A percentile compares a stretch with the other conserved stretches of the same genome.
Conservation (phyloP, 148 eudicot genomes). For the Oxyria digyna region DNA sequence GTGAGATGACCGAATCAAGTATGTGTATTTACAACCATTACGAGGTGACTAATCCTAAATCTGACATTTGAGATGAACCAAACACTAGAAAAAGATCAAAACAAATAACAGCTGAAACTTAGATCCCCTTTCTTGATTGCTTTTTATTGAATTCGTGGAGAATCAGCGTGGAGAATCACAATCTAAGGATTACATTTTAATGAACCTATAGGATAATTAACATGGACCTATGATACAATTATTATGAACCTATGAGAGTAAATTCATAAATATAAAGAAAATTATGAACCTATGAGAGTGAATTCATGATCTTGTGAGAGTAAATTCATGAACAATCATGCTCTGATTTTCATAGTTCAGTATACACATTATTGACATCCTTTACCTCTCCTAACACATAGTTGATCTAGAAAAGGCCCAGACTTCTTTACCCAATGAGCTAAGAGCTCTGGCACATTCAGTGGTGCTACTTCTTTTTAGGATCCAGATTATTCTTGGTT, state of each 20-base stretch:
- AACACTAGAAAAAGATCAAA: background rate
- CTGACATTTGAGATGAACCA: background rate
- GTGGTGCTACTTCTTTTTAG: slow-evolving; percentile 93
- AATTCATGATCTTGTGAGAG: too few species aligned
- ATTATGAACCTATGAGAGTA: too few species aligned
- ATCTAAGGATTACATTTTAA: too few species aligned
- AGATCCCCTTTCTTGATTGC: slow-evolving; percentile 32
- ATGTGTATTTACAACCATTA: background rate
- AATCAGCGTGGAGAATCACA: too few species aligned
- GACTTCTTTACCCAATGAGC: slow-evolving; percentile 83
- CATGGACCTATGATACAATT: too few species aligned
- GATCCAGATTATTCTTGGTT: too few species aligned
- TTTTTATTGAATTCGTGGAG: slow-evolving; percentile 43
- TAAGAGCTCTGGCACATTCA: slow-evolving; percentile 78
- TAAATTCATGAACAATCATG: too few species aligned
- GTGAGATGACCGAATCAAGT: background rate
- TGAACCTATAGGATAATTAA: too few species aligned
- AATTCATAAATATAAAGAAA: too few species aligned
- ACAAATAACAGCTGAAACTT: background rate
- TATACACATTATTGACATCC: too few species aligned
- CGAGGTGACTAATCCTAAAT: background rate
- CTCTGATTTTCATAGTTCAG: too few species aligned
- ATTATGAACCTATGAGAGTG: too few species aligned
- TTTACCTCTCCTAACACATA: slow-evolving; percentile 77
- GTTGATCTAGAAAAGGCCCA: slow-evolving; percentile 86